Base-by-base conservation (phyloP, 2,329 filamentous ascomycete genomes). In the Hymenoscyphus repandus region DNA sequence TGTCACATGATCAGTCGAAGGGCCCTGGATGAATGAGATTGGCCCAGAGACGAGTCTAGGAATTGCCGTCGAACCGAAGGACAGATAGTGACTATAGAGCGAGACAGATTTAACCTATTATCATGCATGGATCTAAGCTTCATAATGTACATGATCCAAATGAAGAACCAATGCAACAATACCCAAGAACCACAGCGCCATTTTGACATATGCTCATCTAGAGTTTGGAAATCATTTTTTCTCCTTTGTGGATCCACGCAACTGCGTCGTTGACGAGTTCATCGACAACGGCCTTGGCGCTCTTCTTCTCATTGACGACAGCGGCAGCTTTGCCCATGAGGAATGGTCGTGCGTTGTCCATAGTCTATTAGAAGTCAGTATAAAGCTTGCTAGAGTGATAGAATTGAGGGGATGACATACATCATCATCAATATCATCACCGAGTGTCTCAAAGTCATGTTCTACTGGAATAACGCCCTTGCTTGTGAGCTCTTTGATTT, bases 241-340 rank as follows among this genome's bases (percentile, higher is more conserved):
- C 81, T 57, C 86, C 87, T 64, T 77, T 80, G 67, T 84, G 75
- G 61, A 96, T 69, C 69, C 78, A 80, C 55, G 75, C 76, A 52
- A 88, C 83, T 37, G 91, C 93, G 66, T 95, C 91, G 47, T 74
- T 72, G 57, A 99, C 88, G 63, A 99, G 86, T 75, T 99, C 93
- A 66, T 99, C 93, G 36, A 99, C 86, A 55, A 99, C 92, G 15
- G 71, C 88, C 80, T 91, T 95, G 55, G 93, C 93, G 36, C 79
- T 75, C 83, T 95, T 95, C 77, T 85, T 87, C 74, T 97, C 90
- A 66, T 92, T 93, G 50, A 93, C 88, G 31, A 96, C 89, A 27
- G 93, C 92, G 34, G 93, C 88, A 54, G 88, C 92, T 79, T 97
- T 95, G 70, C 93, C 93, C 93, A 99, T 99, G 62, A 96, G 73